Conservation (phyloP, 2,329 filamentous ascomycete species). For the Talaromyces albobiverticillius region DNA sequence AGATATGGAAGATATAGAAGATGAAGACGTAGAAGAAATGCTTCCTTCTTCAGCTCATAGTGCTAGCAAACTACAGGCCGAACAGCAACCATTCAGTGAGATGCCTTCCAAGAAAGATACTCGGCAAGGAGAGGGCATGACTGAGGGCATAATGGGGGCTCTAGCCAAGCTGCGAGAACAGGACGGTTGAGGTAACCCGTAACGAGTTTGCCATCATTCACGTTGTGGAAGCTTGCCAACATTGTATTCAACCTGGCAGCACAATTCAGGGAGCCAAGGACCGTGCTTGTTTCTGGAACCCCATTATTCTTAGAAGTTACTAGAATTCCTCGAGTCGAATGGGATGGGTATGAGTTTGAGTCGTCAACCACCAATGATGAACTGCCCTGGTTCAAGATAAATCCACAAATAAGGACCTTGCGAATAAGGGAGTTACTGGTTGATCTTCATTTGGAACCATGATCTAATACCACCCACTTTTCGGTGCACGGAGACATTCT, state of each 20-base stretch:
- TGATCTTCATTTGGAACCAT: too few species aligned
- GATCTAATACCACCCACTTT: background rate
- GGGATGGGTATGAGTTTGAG: background rate
- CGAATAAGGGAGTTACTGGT: background rate
- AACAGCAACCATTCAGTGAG: conserved; percentile 17
- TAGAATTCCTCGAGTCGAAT: background rate
- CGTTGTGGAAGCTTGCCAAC: background rate
- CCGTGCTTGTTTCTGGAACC: too few species aligned
- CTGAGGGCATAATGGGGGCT: conserved; percentile 58
- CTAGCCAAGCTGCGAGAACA: conserved; percentile 52
- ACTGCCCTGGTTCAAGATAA: background rate
- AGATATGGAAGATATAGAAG: conserved; percentile 27
- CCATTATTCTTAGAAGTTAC: background rate
- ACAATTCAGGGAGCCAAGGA: too few species aligned
- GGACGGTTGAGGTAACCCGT: conserved; percentile 14
- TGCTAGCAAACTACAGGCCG: conserved; percentile 20
- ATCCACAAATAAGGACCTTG: background rate
- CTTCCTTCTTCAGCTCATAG: conserved; percentile 31
- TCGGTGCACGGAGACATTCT: background rate
- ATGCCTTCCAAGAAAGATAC: conserved; percentile 15
- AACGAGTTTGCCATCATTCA: background rate
- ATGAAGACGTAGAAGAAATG: conserved; percentile 48
- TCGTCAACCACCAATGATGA: background rate
- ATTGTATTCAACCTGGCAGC: background rate
- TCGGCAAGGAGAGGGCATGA: conserved; percentile 44